A percentile compares a stretch with the other conserved stretches of the same genome.
phyloP scores from a whole-genome alignment of 805 yeast genomes.

The Candida nemodendra region DNA sequence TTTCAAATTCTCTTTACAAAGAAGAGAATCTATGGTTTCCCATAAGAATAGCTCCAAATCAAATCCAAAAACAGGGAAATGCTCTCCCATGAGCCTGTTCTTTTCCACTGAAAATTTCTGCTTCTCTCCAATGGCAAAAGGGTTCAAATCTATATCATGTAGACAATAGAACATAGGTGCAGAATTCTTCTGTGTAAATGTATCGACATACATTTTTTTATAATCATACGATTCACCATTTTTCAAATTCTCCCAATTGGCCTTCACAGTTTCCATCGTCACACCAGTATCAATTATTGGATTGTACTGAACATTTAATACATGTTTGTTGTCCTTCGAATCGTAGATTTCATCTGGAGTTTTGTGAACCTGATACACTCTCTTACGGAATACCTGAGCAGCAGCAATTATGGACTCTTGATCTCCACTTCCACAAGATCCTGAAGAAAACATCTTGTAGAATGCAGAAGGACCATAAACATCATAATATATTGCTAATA shows the following conservation, averaged over 20 bases:
- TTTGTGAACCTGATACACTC: conserved; percentile 44
- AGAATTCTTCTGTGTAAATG: conserved; percentile 17
- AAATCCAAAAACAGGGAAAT: conserved; percentile 9
- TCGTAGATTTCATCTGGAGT: conserved; percentile 36
- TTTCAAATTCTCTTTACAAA: conserved; percentile 13
- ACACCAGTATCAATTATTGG: conserved; percentile 37
- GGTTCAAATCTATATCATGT: conserved; percentile 45
- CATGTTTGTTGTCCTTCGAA: conserved; percentile 40
- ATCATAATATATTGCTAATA: conserved; percentile 47
- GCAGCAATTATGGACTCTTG: conserved; percentile 51
- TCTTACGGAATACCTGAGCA: conserved; percentile 37
- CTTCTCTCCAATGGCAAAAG: conserved; percentile 30
- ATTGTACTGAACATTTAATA: conserved; percentile 40
- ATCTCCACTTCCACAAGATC: conserved; percentile 47
- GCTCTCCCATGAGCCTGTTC: conserved; percentile 12
- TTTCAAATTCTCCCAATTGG: background rate
- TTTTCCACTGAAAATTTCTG: conserved; percentile 3
- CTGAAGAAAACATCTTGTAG: conserved; percentile 40
- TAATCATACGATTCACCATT: conserved; percentile 1
- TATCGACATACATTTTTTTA: conserved; percentile 3
- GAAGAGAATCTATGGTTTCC: conserved; percentile 17
- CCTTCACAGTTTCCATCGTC: conserved; percentile 4
- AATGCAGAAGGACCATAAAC: conserved; percentile 41
- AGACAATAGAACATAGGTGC: conserved; percentile 34
- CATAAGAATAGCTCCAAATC: conserved; percentile 20